Conservation (phyloP, 1,284 basidiomycete species). For the Peniophora sp. region DNA sequence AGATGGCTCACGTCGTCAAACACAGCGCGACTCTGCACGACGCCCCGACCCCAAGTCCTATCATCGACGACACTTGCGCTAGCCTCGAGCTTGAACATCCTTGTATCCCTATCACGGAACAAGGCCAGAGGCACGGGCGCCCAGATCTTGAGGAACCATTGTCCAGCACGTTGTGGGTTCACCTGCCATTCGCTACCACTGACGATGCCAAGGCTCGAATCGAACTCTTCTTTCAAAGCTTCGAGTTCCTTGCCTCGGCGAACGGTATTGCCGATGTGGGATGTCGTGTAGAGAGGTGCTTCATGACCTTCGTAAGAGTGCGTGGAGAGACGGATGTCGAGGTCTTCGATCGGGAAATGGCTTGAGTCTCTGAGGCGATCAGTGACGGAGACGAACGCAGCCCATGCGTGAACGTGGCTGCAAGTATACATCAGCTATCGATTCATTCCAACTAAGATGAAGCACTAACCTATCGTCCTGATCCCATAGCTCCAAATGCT, state of each 20-base stretch:
- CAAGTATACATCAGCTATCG: background rate
- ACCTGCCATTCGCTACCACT: conserved; percentile 7
- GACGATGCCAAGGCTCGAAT: conserved; percentile 9
- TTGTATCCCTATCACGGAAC: conserved; percentile 24
- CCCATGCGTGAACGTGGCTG: conserved; percentile 9
- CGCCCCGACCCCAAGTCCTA: conserved; percentile 7
- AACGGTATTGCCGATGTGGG: conserved; percentile 3
- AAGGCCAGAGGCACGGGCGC: conserved; percentile 22
- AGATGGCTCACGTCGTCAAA: conserved; percentile 12
- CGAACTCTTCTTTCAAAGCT: background rate
- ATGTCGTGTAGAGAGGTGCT: conserved; percentile 8
- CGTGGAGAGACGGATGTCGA: conserved; percentile 11
- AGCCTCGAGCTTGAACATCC: conserved; percentile 19
- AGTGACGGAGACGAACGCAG: conserved; percentile 10
- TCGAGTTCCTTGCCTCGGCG: conserved; percentile 1
- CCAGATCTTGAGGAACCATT: conserved; percentile 21
- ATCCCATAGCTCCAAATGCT: conserved; percentile 14
- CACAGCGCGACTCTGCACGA: conserved; percentile 7
- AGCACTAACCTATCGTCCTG: conserved; percentile 9
- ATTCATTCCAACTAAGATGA: background rate
- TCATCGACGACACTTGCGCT: conserved; percentile 9
- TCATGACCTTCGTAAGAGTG: conserved; percentile 14
- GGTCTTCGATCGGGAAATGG: background rate
- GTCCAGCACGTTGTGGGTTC: conserved; percentile 2
- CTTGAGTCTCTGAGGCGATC: conserved; percentile 3